Conservation (phyloP, 1,284 basidiomycete genomes). For the Ustilago loliicola region DNA sequence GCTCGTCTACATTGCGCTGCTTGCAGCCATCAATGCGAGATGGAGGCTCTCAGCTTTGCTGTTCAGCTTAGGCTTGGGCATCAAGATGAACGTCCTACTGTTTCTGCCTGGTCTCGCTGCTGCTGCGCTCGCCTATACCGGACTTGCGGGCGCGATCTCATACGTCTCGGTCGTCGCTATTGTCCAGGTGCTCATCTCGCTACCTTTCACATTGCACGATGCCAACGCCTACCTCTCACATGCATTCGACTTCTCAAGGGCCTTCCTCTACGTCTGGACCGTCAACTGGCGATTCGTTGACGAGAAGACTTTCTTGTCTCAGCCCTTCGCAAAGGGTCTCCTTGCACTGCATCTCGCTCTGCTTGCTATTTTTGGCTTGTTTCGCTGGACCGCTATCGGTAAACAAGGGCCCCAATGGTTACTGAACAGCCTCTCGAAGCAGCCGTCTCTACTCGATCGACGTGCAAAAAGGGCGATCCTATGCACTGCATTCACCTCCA, state of each 20-base stretch:
- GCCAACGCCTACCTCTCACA: constrained; percentile 78
- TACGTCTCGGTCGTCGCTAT: constrained; percentile 23
- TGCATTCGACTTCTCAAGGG: constrained; percentile 88
- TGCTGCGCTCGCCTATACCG: constrained; percentile 75
- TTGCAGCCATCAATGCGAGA: constrained; percentile 74
- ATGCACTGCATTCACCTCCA: constrained; percentile 79
- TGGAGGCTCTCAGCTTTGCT: constrained; percentile 78
- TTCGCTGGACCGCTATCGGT: constrained; percentile 78
- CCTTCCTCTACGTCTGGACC: constrained; percentile 96
- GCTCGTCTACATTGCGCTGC: constrained; percentile 72
- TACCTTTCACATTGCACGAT: constrained; percentile 80
- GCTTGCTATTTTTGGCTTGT: constrained; percentile 78
- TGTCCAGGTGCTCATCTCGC: constrained; percentile 78
- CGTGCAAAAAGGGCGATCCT: constrained; percentile 21
- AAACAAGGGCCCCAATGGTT: constrained; percentile 77
- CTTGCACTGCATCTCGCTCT: constrained; percentile 78
- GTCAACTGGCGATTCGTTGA: constrained; percentile 94
- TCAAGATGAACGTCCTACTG: constrained; percentile 97
- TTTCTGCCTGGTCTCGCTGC: constrained; percentile 85
- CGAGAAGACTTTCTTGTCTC: constrained; percentile 81
- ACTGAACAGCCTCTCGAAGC: constrained; percentile 16
- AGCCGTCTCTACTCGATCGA: constrained; percentile 1
- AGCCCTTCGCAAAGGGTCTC: constrained; percentile 77
- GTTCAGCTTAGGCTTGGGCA: constrained; percentile 84
- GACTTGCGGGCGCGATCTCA: constrained; percentile 71